Evolutionary conservation across 1,284 basidiomycete species (phyloP).

Genomic region (Microbotryum intermedium): DNA sequence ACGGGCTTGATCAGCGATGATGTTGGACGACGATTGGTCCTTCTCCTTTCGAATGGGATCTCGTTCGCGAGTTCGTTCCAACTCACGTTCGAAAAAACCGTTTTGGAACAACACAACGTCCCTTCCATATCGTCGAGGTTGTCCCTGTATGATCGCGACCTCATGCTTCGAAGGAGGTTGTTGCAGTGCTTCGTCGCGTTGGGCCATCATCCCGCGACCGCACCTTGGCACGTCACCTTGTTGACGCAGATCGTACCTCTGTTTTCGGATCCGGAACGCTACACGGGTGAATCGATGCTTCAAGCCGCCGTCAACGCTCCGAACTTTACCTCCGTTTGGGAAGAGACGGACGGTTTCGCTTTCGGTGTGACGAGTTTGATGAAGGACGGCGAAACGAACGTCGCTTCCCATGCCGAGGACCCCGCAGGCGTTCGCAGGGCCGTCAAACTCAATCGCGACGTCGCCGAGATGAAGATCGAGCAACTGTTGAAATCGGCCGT

Average conservation of each 20-base stretch:
- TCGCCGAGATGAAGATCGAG: constrained; percentile 65
- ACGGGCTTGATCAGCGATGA: constrained; percentile 75
- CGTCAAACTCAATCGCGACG: constrained; percentile 57
- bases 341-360: constrained; percentile 76
- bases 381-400: constrained; percentile 34
- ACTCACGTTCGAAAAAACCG: background rate
- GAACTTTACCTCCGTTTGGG: constrained; percentile 77
- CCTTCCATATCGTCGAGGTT: constrained; percentile 44
- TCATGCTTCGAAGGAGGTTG: constrained; percentile 70
- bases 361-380: constrained; percentile 76
- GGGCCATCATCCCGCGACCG: constrained; percentile 68
- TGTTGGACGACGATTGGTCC: constrained; percentile 72
- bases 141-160: constrained; percentile 67
- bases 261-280: constrained; percentile 67
- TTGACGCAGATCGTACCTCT: constrained; percentile 75
- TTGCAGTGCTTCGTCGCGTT: constrained; percentile 83
- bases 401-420: constrained; percentile 25
- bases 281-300: constrained; percentile 60
- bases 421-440: constrained; percentile 33
- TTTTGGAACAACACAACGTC: background rate
- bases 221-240: constrained; percentile 67
- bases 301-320: constrained; percentile 89
- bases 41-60: constrained; percentile 80
- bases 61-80: constrained; percentile 64
- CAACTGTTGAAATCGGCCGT: constrained; percentile 69